These are phyloP conservation scores for Phytomonas sp. DNA, from an alignment of 208 protist genomes.

Conservation along the genomic window DNA sequence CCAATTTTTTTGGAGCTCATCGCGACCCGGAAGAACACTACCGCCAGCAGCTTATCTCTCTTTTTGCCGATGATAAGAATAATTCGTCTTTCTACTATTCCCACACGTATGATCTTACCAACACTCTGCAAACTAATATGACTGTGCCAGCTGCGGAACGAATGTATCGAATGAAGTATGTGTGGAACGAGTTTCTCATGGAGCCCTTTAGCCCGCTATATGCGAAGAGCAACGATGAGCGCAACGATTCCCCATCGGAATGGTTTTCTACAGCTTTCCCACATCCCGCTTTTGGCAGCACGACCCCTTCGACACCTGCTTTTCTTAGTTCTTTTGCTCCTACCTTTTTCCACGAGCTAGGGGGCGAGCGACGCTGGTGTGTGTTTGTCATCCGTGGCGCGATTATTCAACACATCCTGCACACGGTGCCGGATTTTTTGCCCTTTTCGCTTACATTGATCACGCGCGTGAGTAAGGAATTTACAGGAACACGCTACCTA, in stretches of 20 bases:
- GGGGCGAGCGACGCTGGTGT: conserved; percentile 12
- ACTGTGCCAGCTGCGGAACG: conserved; percentile 16
- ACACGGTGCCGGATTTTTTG: neutral
- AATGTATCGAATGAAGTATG: conserved; percentile 44
- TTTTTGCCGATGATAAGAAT: conserved; percentile 9
- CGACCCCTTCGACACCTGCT: neutral
- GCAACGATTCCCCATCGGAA: neutral
- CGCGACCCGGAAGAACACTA: neutral
- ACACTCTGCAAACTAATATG: conserved; percentile 93
- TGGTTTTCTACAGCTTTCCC: neutral
- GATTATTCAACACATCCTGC: conserved; percentile 22
- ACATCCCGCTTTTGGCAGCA: neutral
- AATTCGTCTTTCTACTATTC: conserved; percentile 89
- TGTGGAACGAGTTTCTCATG: conserved; percentile 84
- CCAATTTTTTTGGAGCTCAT: neutral
- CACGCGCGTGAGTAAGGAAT: conserved; percentile 84
- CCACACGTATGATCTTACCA: conserved; percentile 94
- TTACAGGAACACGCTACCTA: conserved; percentile 92
- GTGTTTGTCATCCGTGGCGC: conserved; percentile 29
- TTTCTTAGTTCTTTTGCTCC: conserved; percentile 1
- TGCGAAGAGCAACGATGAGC: neutral
- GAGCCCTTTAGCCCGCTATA: conserved; percentile 28
- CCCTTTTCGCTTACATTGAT: conserved; percentile 79
- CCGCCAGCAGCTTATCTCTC: neutral
- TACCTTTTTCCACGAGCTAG: conserved; percentile 9